Evolutionary conservation across 2,329 filamentous ascomycete species (phyloP).

Genomic region (Fusarium virguliforme): DNA sequence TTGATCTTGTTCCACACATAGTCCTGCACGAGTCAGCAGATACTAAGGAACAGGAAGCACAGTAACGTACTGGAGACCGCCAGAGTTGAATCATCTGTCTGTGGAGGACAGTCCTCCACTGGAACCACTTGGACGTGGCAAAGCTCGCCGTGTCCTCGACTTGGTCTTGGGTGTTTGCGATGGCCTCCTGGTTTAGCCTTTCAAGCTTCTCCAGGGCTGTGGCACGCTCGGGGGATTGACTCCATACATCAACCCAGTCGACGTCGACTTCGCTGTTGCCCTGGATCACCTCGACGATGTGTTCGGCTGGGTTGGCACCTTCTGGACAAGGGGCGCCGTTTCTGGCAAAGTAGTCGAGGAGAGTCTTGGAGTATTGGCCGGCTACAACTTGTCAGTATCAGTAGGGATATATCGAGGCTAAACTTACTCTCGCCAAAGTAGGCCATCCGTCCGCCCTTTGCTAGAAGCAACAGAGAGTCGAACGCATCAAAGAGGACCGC

Average conservation of each 20-base stretch:
- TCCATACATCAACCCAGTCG: slow-evolving; percentile 70
- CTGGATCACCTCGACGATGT: slow-evolving; percentile 63
- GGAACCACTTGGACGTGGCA: slow-evolving; percentile 58
- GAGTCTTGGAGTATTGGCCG: slow-evolving; percentile 36
- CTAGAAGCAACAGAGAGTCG: slow-evolving; percentile 42
- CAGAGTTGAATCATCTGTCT: slow-evolving; percentile 47
- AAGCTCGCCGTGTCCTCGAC: slow-evolving; percentile 58
- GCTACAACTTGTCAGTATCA: slow-evolving; percentile 5
- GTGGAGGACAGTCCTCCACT: slow-evolving; percentile 57
- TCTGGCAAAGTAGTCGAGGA: slow-evolving; percentile 64
- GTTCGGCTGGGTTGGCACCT: slow-evolving; percentile 61
- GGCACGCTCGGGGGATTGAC: slow-evolving; percentile 69
- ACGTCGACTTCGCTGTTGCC: slow-evolving; percentile 63
- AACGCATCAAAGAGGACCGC: slow-evolving; percentile 42
- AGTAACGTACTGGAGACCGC: slow-evolving; percentile 42
- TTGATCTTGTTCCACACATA: slow-evolving; percentile 52
- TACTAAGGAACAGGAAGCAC: fast-evolving
- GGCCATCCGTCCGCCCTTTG: slow-evolving; percentile 43
- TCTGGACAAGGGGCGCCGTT: slow-evolving; percentile 63
- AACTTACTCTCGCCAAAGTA: slow-evolving; percentile 38
- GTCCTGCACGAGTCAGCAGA: slow-evolving; percentile 30
- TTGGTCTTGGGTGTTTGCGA: background rate
- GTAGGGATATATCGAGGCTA: fast-evolving
- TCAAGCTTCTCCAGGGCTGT: slow-evolving; percentile 61
- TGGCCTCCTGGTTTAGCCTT: slow-evolving; percentile 73